Conservation (phyloP, 2,329 filamentous ascomycete genomes). For the Colletotrichum acutatum region DNA sequence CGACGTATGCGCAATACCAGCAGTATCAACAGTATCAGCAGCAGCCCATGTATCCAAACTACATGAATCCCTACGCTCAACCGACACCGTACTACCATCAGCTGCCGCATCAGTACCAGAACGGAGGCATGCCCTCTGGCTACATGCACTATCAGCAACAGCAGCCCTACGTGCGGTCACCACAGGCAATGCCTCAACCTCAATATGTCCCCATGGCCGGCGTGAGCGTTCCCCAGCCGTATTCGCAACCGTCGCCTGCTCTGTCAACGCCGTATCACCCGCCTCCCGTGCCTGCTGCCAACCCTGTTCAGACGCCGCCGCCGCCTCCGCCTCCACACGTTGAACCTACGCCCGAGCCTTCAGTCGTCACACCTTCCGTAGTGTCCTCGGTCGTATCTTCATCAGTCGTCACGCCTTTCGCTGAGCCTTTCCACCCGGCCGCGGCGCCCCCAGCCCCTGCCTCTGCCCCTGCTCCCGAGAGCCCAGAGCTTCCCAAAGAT, state of each 20-base stretch:
- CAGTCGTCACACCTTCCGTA: constrained; percentile 17
- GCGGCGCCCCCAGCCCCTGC: background rate
- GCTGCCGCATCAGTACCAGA: constrained; percentile 70
- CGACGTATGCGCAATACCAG: constrained; percentile 45
- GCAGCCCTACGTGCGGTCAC: constrained; percentile 57
- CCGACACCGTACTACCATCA: constrained; percentile 59
- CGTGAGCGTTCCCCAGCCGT: constrained; percentile 56
- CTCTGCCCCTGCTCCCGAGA: background rate
- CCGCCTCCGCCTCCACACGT: constrained; percentile 45
- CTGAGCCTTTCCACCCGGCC: constrained; percentile 22
- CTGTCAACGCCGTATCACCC: constrained; percentile 68
- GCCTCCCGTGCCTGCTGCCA: constrained; percentile 55
- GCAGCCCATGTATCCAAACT: constrained; percentile 59
- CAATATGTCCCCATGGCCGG: constrained; percentile 66
- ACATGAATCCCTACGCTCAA: constrained; percentile 61
- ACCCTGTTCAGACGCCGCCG: constrained; percentile 62
- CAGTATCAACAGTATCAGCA: constrained; percentile 39
- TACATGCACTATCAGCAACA: constrained; percentile 60
- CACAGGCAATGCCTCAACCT: constrained; percentile 64
- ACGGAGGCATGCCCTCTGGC: constrained; percentile 56
- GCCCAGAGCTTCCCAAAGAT: constrained; percentile 36
- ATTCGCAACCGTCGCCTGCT: constrained; percentile 63
- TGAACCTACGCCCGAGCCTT: constrained; percentile 33
- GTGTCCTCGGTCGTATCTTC: constrained; percentile 16
- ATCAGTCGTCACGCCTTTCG: constrained; percentile 14